Percentiles rank a stretch among this genome's conserved stretches.
Evolutionary conservation across 2,329 filamentous ascomycete species (phyloP).

Genomic region (Fusarium zealandicum): DNA sequence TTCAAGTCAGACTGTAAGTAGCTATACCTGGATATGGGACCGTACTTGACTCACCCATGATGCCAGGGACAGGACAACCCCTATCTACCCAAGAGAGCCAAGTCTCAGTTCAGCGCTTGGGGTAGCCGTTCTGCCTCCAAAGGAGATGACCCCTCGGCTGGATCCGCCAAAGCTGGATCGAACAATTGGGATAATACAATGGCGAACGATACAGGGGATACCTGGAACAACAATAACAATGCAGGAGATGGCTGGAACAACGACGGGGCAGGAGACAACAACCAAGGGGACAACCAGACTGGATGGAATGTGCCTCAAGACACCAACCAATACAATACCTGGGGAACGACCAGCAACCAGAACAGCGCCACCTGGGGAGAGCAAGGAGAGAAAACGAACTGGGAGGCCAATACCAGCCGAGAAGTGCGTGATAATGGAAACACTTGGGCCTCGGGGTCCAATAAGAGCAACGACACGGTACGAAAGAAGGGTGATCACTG

Average conservation of each 20-base stretch:
- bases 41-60: constrained; percentile 22
- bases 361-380: not conserved
- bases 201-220: constrained; percentile 7
- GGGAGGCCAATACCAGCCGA: constrained; percentile 14
- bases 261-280: not conserved
- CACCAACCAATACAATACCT: constrained; percentile 6
- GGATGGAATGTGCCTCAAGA: constrained; percentile 1
- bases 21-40: not conserved
- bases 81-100: constrained; percentile 35
- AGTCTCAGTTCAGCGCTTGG: constrained; percentile 26
- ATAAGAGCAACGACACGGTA: constrained; percentile 27
- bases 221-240: constrained; percentile 1
- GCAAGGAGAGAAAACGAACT: constrained; percentile 10
- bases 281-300: constrained; percentile 3
- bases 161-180: constrained; percentile 22
- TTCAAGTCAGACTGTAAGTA: constrained; percentile 28
- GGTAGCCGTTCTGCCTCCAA: constrained; percentile 28
- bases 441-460: constrained; percentile 21
- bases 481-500: constrained; percentile 32
- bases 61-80: constrained; percentile 36
- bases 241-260: not conserved
- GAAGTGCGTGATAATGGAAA: constrained; percentile 6
- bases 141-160: constrained; percentile 3
- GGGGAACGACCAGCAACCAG: constrained; percentile 12
- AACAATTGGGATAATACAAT: constrained; percentile 22